These are phyloP conservation scores for Logfia minima DNA, from an alignment of 129 eudicot species.

Conservation along the genomic window DNA sequence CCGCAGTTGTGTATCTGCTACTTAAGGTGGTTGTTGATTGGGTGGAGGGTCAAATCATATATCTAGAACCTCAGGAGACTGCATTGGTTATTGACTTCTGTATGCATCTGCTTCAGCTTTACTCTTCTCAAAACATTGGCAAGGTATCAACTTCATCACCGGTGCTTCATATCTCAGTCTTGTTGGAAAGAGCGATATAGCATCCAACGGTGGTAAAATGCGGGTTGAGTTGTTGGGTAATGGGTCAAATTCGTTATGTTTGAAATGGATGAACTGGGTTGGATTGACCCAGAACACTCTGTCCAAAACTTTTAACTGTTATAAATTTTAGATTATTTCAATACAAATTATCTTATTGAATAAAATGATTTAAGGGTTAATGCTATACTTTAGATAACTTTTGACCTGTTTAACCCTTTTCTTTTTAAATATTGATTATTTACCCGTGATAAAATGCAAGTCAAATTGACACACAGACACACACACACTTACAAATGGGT, in stretches of 20 bases:
- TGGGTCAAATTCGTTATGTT: neutral
- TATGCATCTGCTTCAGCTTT: conserved; percentile 88
- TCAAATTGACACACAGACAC: neutral
- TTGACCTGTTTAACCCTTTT: neutral
- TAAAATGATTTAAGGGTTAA: neutral
- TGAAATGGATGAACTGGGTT: neutral
- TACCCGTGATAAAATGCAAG: neutral
- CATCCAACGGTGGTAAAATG: neutral
- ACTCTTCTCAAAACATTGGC: conserved; percentile 94
- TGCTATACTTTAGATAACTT: neutral
- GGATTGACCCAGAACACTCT: neutral
- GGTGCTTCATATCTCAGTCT: conserved; percentile 4
- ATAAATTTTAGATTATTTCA: neutral
- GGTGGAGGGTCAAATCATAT: conserved; percentile 94
- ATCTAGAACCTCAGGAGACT: conserved; percentile 90
- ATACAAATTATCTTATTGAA: neutral
- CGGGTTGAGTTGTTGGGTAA: neutral
- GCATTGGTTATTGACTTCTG: conserved; percentile 77
- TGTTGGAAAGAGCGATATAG: conserved; percentile 10
- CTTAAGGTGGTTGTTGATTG: conserved; percentile 85
- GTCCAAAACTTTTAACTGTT: neutral
- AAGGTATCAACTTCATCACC: conserved; percentile 55
- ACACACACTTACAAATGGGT: neutral
- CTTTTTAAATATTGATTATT: neutral
- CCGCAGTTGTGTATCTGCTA: conserved; percentile 82